phyloP scores from a whole-genome alignment of 225 moss, liverwort and hornwort species.

The Anthoceros angustus region DNA sequence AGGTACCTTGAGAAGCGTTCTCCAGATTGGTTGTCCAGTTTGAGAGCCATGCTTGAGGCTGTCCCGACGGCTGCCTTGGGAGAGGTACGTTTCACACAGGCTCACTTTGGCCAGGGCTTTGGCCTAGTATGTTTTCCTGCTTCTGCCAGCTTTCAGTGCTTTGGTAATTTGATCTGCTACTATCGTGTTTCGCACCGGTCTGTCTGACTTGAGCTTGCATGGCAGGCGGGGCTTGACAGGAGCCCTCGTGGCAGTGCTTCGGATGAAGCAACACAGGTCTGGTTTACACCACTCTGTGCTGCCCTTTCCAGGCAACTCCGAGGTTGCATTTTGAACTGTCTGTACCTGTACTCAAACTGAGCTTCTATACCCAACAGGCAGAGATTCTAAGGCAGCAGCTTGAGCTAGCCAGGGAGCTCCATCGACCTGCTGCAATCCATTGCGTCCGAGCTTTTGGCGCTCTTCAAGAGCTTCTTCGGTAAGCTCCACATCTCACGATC shows the following conservation, averaged over 20 bases:
- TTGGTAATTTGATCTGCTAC: not conserved
- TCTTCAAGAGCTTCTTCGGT: constrained; percentile 27
- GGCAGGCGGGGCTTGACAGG: constrained; percentile 53
- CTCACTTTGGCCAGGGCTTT: not conserved
- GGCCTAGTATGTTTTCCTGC: too few relatives aligned
- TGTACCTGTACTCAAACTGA: too few relatives aligned
- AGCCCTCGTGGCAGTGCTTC: constrained; percentile 42
- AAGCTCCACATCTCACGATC: not conserved
- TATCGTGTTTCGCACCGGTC: not conserved
- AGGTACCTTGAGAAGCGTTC: constrained; percentile 53
- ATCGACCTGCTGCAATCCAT: constrained; percentile 61
- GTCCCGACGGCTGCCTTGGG: constrained; percentile 66
- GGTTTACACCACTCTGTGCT: not conserved
- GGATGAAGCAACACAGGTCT: constrained; percentile 19
- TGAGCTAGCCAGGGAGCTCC: constrained; percentile 48
- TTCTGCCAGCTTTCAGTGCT: not conserved
- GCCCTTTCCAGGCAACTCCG: not conserved
- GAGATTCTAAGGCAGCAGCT: constrained; percentile 62
- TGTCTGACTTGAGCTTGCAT: not conserved
- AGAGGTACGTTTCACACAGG: constrained; percentile 17
- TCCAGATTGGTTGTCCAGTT: constrained; percentile 43
- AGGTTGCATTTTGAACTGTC: not conserved
- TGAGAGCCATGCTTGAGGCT: constrained; percentile 39
- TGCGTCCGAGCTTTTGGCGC: constrained; percentile 55
- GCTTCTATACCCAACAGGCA: constrained; percentile 13